These are phyloP conservation scores for Xerocomus amazonicus DNA, from an alignment of 1,284 basidiomycete species.

Conservation along the genomic window DNA sequence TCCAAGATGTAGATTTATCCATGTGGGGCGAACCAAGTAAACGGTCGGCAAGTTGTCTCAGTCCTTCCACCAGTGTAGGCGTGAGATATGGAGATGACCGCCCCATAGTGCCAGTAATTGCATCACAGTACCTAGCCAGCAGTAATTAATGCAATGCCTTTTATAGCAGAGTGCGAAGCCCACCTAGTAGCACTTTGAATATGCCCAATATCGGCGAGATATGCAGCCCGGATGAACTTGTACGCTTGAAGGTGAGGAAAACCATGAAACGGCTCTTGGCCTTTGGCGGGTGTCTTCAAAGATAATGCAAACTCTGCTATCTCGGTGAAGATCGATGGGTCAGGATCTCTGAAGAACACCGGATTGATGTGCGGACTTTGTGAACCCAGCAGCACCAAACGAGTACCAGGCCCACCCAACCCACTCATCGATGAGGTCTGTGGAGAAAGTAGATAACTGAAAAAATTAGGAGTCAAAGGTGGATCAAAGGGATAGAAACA, in stretches of 20 bases:
- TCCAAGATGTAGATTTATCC: constrained; percentile 78
- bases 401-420: constrained; percentile 54
- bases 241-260: constrained; percentile 88
- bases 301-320: constrained; percentile 91
- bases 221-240: constrained; percentile 76
- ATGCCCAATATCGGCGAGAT: constrained; percentile 79
- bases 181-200: constrained; percentile 71
- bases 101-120: constrained; percentile 69
- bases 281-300: constrained; percentile 69
- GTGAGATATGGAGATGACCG: constrained; percentile 71
- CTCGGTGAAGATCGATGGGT: constrained; percentile 86
- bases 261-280: constrained; percentile 82
- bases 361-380: constrained; percentile 52
- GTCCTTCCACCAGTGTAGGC: constrained; percentile 64
- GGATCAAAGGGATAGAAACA: constrained; percentile 1
- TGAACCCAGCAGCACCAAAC: constrained; percentile 66
- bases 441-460: constrained; percentile 85
- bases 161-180: constrained; percentile 14
- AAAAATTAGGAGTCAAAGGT: constrained; percentile 10
- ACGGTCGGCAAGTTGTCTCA: constrained; percentile 81
- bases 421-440: constrained; percentile 77
- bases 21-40: constrained; percentile 72
- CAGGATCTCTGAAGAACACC: constrained; percentile 66
- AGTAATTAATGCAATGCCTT: constrained; percentile 10
- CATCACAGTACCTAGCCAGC: constrained; percentile 84